These are phyloP conservation scores for Candida glucosophila DNA, from an alignment of 1,139 yeast species.

Conservation along the genomic window DNA sequence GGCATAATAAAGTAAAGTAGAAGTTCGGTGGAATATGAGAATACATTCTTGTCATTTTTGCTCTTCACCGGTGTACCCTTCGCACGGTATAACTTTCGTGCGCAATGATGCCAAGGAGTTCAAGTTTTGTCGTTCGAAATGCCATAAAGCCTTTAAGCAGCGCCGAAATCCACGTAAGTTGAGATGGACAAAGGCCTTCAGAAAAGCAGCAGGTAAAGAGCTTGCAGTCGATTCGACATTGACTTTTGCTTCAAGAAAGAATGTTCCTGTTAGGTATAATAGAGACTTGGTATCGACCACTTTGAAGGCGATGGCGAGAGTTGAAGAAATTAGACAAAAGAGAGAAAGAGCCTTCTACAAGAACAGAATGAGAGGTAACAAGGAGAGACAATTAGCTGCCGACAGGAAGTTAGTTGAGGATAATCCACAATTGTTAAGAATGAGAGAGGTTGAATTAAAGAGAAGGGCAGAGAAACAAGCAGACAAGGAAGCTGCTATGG, in stretches of 20 bases:
- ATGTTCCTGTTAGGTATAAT: conserved; percentile 95
- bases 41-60: conserved; percentile 93
- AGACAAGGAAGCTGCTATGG: conserved; percentile 46
- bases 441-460: conserved; percentile 88
- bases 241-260: conserved; percentile 94
- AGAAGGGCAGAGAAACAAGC: conserved; percentile 68
- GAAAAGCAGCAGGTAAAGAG: conserved; percentile 98
- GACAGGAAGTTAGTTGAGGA: conserved; percentile 85
- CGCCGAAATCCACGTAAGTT: conserved; percentile 98
- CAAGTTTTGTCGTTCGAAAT: conserved; percentile 94
- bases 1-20: not conserved
- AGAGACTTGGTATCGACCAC: conserved; percentile 94
- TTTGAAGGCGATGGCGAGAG: conserved; percentile 88
- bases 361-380: conserved; percentile 98
- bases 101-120: conserved; percentile 97
- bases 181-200: conserved; percentile 97
- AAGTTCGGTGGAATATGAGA: no score
- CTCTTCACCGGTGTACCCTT: conserved; percentile 94
- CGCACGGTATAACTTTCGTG: conserved; percentile 96
- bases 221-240: conserved; percentile 95
- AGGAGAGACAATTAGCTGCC: conserved; percentile 73
- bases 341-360: conserved; percentile 98
- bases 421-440: conserved; percentile 80
- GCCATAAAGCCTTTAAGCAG: conserved; percentile 95
- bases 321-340: conserved; percentile 91